Evolutionary conservation across 1,139 yeast species (phyloP), one percentile per base, ranked within the genome.

Genomic region (Wickerhamomyces sp.): DNA sequence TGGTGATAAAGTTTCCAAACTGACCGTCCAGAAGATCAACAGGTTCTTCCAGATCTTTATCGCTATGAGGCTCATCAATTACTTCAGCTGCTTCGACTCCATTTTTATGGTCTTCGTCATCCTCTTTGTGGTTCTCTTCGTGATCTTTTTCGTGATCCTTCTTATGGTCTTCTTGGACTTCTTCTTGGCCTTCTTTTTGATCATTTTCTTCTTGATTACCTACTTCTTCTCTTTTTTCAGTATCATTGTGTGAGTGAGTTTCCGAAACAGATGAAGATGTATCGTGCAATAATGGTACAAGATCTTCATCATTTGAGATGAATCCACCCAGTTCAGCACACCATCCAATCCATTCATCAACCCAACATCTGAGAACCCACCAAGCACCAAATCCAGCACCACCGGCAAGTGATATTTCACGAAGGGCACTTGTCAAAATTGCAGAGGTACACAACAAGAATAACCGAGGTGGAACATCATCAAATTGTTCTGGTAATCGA

Each of bases 361-460:
- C 69, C 91, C 94, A 86, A 60, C 89, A 81, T 46, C 86, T 69
- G 13, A 85, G 72, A 34, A 79, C 75, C 90, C 91, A 85, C 91
- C 94, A 85, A 1, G 83, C 78, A 10, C 83, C 84, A 61, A 85
- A 84, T 2, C 83, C 76, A 42, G 73, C 75, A 4, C 84, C 84
- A 3, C 84, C 81, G 30, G 69, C 66, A 47, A 79, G 67, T 42
- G 83, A 76, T 47, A 84, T 77, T 54, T 81, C 87, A 46, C 87
- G 68, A 36, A 83, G 64, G n/a, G 83, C 78, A n/a, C 82, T 73
- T 6, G 87, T 80, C 43, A 81, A 66, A 7, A 83, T 62, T 13
- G 82, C 76, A 39, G 78, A 75, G 40, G 78, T 66, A 44, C 79
- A 71, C 43, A 83, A 63, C 15, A 82, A 61, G 55, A 83, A 79